Base-by-base conservation (phyloP, 345 rosid genomes). In the Boechera stricta region DNA sequence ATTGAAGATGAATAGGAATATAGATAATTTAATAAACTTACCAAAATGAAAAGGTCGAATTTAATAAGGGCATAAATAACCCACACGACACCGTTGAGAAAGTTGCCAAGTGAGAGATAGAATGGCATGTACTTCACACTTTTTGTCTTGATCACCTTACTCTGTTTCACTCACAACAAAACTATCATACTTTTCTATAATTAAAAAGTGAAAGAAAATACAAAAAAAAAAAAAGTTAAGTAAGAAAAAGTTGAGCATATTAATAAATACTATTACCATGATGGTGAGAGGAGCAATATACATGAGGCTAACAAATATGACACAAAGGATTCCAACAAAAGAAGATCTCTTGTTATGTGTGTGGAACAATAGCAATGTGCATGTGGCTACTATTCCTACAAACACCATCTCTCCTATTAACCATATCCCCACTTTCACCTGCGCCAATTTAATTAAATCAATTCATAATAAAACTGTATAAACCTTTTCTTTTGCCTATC, bases 41-140 rank as follows among this genome's bases (percentile, higher is more conserved):
- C 89, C 89, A 87, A 38, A 38, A 87, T 77, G 33, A 62, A 84
- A 73, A 85, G 77, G 45, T 87, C 87, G 16, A 85, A 66, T 44
- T 80, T 80, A 36, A 85, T 72, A n/a, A 81, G 75, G 9, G 87
- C 86, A 80, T 84, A 85, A 33, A 74, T 64, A 38, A 76, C 70
- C 91, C 91, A 85, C 63, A 81, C 36, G 36, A 56, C 16, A 57
- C 83, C 85, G 56, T 87, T 87, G 1, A 83, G 78, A 18, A 84
- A 84, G 73, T 65, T 84, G 58, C 83, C 77, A 4, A 87, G 62
- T 6, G 91, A 85, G 26, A 87, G 86, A 53, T 51, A 80, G 21
- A 87, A 84, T 0, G 91, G 89, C 89, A 87, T 87, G 73, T 87
- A 85, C 67, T 82, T 75, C 18, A 87, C 89, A 64, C 91, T 87